phyloP scores from a whole-genome alignment of 2,329 filamentous ascomycete species.

The Lachnellula hyalina region DNA sequence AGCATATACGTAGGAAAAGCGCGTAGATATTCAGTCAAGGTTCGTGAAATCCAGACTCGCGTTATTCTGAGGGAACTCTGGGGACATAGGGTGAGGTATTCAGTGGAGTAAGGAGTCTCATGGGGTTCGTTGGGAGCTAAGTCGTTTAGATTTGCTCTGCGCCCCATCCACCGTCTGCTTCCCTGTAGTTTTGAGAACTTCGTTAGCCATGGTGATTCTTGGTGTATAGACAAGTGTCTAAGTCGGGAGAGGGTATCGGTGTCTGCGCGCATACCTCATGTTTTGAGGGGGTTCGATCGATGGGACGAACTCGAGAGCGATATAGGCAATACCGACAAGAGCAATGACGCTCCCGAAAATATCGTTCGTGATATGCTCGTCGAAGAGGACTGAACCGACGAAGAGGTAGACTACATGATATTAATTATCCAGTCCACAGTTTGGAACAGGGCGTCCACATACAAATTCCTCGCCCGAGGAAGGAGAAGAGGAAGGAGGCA shows the following conservation, averaged over 20 bases:
- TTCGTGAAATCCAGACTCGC: not conserved
- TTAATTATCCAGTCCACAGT: constrained; percentile 14
- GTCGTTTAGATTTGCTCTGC: constrained; percentile 21
- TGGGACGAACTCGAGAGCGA: constrained; percentile 68
- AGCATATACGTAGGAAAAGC: not conserved
- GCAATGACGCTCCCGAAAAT: constrained; percentile 76
- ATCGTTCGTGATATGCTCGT: constrained; percentile 59
- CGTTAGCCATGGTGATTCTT: not conserved
- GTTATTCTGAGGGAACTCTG: constrained; percentile 35
- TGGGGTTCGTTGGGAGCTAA: not conserved
- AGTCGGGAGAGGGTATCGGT: not conserved
- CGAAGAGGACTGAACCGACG: constrained; percentile 78
- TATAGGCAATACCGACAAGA: constrained; percentile 72
- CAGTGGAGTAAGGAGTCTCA: not conserved
- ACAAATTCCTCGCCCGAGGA: constrained; percentile 93
- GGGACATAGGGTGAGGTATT: not conserved
- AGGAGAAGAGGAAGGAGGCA: constrained; percentile 96
- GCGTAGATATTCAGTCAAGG: not conserved
- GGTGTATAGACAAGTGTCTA: not conserved
- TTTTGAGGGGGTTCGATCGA: constrained; percentile 62
- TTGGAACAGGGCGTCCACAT: constrained; percentile 40
- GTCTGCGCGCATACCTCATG: constrained; percentile 36
- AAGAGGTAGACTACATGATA: constrained; percentile 80
- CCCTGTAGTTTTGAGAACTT: constrained; percentile 2
- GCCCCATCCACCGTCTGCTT: constrained; percentile 24